Evolutionary conservation across 2,329 filamentous ascomycete genomes (phyloP), one percentile per base, ranked within the genome.

Genomic region (Botrytis elliptica): DNA sequence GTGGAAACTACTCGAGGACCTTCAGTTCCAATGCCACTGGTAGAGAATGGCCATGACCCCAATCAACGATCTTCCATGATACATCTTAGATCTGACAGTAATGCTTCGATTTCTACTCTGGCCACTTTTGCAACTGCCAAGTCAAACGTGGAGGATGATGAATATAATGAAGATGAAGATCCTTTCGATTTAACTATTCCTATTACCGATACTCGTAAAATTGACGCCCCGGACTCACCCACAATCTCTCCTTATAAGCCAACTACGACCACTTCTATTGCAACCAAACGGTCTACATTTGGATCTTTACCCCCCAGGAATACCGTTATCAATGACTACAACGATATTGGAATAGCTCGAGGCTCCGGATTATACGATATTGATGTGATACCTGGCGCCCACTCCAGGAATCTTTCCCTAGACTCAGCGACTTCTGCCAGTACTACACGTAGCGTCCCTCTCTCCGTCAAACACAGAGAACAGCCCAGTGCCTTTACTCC

Each of bases 51-150:
- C 52, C 46, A 74, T 70, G 60, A 66, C 22, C 66, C 65, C 72
- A 79, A 75, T 40, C 74, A 75, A 8, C 77, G 77, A 44, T 71
- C 62, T n/a, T 73, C 75, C 40, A 40, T 78, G 8, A 72, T 76
- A 10, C 84, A 88, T 76, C 81, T 83, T 25, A 85, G 90, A 70
- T 86, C 85, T 33, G 83, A 85, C 55, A 91, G 89, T 75, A 82
- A 82, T n/a, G 87, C 88, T 74, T 91, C 89, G 0, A 81, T 89
- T 16, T 91, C 89, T 18, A 91, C 88, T 1, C 81, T 87, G 16
- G 88, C 87, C 33, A 88, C 88, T 0, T 92, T 91, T 79, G 89
- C 88, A 3, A 92, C 90, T 2, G 90, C 90, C 8, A 86, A 83
- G 5, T 89, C 91, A 81, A 86, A 85, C 18, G 82, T 81, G 1